A percentile compares a stretch with the other conserved stretches of the same genome.
Evolutionary conservation across 169 alveolate species (phyloP).

Genomic region (Cryptosporidium sp.): DNA sequence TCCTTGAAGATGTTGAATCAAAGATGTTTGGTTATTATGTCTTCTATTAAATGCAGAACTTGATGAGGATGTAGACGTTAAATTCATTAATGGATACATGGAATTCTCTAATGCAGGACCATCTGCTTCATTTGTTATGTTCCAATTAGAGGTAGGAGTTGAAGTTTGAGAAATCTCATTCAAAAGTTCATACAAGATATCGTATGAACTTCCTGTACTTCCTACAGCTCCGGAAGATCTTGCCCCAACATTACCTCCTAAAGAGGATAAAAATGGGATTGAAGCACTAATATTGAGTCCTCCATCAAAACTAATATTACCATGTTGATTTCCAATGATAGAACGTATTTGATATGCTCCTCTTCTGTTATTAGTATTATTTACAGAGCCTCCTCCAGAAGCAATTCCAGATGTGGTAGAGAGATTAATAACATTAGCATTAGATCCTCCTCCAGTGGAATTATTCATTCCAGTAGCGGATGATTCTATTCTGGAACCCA

Average conservation of each 20-base stretch:
- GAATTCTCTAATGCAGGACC: constrained; percentile 67
- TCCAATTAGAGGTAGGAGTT: constrained; percentile 67
- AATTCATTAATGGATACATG: constrained; percentile 48
- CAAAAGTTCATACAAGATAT: constrained; percentile 64
- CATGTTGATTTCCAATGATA: constrained; percentile 44
- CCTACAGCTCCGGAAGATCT: constrained; percentile 8
- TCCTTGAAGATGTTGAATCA: constrained; percentile 30
- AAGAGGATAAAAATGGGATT: constrained; percentile 28
- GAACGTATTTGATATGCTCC: constrained; percentile 53
- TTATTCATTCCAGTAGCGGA: not conserved
- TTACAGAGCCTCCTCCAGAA: not conserved
- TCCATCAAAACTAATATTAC: constrained; percentile 53
- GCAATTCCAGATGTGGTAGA: not conserved
- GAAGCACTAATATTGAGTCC: constrained; percentile 55
- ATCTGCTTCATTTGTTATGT: constrained; percentile 37
- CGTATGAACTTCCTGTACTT: constrained; percentile 42
- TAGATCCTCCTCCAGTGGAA: not conserved
- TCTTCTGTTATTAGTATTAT: constrained; percentile 7
- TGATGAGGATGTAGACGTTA: constrained; percentile 9
- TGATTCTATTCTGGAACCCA: not conserved
- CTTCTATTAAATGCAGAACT: constrained; percentile 49
- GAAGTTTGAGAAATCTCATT: constrained; percentile 61
- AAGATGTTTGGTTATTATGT: not conserved
- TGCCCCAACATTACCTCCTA: not conserved
- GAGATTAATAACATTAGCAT: too few species aligned